Conservation (phyloP, 2,329 filamentous ascomycete genomes). For the Beauveria brongniartii region DNA sequence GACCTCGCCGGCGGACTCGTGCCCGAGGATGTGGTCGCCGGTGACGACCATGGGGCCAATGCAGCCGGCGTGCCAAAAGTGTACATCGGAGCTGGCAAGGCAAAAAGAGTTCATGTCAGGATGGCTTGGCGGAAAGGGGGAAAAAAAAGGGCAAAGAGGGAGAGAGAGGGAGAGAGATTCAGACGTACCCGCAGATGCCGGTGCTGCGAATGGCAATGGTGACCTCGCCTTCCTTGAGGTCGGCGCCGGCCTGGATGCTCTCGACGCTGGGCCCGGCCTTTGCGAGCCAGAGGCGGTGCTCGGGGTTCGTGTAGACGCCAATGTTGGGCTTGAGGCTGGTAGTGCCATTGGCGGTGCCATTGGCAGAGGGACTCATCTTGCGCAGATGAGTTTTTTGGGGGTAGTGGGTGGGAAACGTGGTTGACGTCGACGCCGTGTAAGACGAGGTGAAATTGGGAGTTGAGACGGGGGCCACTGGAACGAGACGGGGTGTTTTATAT, state of each 20-base stretch:
- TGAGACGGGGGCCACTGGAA: neutral
- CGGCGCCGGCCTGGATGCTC: conserved; percentile 58
- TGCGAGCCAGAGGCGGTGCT: conserved; percentile 83
- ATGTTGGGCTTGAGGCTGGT: conserved; percentile 67
- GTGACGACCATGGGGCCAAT: conserved; percentile 94
- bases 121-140: neutral
- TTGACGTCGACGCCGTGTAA: neutral
- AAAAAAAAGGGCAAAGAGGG: neutral
- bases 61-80: conserved; percentile 94
- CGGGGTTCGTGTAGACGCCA: conserved; percentile 90
- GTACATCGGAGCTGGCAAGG: conserved; percentile 70
- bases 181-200: conserved; percentile 79
- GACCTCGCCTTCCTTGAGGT: conserved; percentile 73
- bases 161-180: neutral
- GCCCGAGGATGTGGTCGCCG: conserved; percentile 83
- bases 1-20: conserved; percentile 83
- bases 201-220: conserved; percentile 86
- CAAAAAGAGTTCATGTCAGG: neutral
- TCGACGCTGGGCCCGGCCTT: conserved; percentile 70
- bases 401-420: neutral
- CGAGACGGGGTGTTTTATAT: neutral
- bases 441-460: neutral
- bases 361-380: conserved; percentile 13
- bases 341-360: conserved; percentile 10
- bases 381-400: neutral